A percentile compares a stretch with the other conserved stretches of the same genome.
phyloP scores from a whole-genome alignment of 2,329 filamentous ascomycete species.

The Microdochium bolleyi region DNA sequence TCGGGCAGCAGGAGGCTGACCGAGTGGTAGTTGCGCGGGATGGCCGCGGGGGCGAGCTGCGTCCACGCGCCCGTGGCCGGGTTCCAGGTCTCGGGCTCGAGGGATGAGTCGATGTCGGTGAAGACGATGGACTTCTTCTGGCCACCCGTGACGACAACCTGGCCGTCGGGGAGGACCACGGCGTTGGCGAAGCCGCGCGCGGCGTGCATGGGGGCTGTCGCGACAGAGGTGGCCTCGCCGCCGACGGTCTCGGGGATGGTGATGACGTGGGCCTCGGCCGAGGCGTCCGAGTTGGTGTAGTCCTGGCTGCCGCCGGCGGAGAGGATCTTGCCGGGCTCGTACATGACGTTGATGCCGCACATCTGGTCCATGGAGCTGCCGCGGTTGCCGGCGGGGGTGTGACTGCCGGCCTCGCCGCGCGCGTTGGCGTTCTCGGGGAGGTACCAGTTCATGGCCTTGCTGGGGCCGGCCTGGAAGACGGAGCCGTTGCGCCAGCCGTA shows the following conservation, averaged over 20 bases:
- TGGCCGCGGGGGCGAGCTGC: slow-evolving; percentile 24
- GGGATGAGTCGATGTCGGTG: slow-evolving; percentile 30
- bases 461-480: slow-evolving; percentile 45
- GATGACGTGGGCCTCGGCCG: slow-evolving; percentile 34
- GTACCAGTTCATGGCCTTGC: slow-evolving; percentile 45
- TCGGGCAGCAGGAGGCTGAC: slow-evolving; percentile 18
- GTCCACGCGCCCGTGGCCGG: slow-evolving; percentile 30
- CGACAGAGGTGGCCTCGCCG: slow-evolving; percentile 15
- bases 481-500: slow-evolving; percentile 37
- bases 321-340: slow-evolving; percentile 43
- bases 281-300: slow-evolving; percentile 30
- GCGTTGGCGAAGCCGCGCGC: slow-evolving; percentile 29
- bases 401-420: slow-evolving; percentile 24
- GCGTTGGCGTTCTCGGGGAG: slow-evolving; percentile 15
- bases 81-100: slow-evolving; percentile 37
- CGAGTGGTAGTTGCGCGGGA: slow-evolving; percentile 21
- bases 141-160: slow-evolving; percentile 38
- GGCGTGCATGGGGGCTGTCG: slow-evolving; percentile 25
- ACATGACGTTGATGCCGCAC: slow-evolving; percentile 44
- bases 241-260: slow-evolving; percentile 23
- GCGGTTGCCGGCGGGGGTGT: slow-evolving; percentile 31
- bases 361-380: slow-evolving; percentile 35
- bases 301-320: slow-evolving; percentile 35
- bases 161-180: slow-evolving; percentile 37
- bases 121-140: slow-evolving; percentile 33